These are phyloP conservation scores for Saussurea involucrata DNA, from an alignment of 129 eudicot species.

Conservation along the genomic window DNA sequence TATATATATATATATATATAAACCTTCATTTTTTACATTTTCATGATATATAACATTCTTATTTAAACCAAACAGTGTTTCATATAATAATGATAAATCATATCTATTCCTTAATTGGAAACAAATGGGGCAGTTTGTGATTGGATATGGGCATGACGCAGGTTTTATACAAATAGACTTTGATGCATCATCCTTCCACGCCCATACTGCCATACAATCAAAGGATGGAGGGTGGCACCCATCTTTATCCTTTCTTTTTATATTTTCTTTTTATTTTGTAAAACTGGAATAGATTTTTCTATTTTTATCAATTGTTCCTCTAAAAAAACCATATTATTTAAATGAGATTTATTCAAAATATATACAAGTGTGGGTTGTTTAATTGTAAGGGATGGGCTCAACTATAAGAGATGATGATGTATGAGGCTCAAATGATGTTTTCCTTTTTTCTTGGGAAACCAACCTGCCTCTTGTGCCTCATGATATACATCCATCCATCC, in stretches of 20 bases:
- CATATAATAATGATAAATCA: background rate
- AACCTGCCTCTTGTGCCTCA: slow-evolving; percentile 25
- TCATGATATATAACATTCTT: no score
- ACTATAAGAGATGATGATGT: slow-evolving; percentile 16
- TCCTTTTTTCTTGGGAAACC: slow-evolving; percentile 41
- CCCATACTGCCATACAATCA: slow-evolving; percentile 37
- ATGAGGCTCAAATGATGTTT: slow-evolving; percentile 14
- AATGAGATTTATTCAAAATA: background rate
- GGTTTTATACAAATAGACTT: slow-evolving; percentile 6
- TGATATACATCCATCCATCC: background rate
- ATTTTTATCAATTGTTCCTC: no score
- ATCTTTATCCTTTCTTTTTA: slow-evolving; percentile 13
- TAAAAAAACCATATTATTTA: background rate
- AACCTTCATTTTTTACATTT: no score
- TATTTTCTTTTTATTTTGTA: background rate
- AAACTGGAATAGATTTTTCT: no score
- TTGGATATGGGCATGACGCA: slow-evolving; percentile 27
- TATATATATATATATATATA: no score
- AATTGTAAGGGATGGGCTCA: slow-evolving; percentile 17
- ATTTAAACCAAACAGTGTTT: no score
- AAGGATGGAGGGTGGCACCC: slow-evolving; percentile 15
- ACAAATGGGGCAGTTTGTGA: slow-evolving; percentile 12
- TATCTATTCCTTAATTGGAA: slow-evolving; percentile 7
- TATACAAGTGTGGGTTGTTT: background rate
- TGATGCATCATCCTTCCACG: slow-evolving; percentile 24